phyloP scores from a whole-genome alignment of 768 basidiomycete genomes.

The Russula griseocarnosa region DNA sequence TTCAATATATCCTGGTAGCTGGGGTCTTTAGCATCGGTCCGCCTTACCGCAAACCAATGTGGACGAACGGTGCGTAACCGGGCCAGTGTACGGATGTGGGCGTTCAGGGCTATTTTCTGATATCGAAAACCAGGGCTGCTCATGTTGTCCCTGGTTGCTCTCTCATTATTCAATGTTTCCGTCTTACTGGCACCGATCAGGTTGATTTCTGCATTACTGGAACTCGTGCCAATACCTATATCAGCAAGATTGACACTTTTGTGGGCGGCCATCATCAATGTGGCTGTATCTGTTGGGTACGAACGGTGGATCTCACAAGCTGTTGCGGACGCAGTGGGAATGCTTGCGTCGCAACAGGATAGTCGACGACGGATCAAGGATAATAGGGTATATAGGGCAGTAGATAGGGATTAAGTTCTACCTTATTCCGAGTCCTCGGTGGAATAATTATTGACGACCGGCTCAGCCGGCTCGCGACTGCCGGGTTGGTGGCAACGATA shows the following conservation, averaged over 20 bases:
- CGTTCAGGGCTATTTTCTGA: not conserved
- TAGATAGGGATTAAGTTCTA: too few species aligned
- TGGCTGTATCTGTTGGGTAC: slow-evolving; percentile 63
- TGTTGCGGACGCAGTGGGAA: slow-evolving; percentile 54
- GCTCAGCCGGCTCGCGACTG: not conserved
- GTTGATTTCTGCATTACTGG: slow-evolving; percentile 56
- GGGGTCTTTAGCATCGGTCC: slow-evolving; percentile 98
- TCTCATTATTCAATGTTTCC: slow-evolving; percentile 70
- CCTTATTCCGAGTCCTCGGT: too few species aligned
- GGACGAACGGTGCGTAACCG: slow-evolving; percentile 88
- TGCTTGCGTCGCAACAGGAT: slow-evolving; percentile 37
- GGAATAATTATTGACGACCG: not conserved
- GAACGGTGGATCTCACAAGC: slow-evolving; percentile 70
- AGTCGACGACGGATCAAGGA: slow-evolving; percentile 49
- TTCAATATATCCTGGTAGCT: slow-evolving; percentile 97
- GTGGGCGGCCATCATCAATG: slow-evolving; percentile 62
- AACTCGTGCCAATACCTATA: slow-evolving; percentile 70
- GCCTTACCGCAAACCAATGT: slow-evolving; percentile 92
- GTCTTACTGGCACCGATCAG: slow-evolving; percentile 71
- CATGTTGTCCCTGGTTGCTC: slow-evolving; percentile 65
- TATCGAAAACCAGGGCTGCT: slow-evolving; percentile 57
- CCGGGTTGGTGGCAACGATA: not conserved
- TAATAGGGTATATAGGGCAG: slow-evolving; percentile 79
- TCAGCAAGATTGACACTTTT: slow-evolving; percentile 69
- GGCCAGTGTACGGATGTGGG: not conserved